phyloP scores from a whole-genome alignment of 176 grass and related monocot species.

The Musa acuminata region DNA sequence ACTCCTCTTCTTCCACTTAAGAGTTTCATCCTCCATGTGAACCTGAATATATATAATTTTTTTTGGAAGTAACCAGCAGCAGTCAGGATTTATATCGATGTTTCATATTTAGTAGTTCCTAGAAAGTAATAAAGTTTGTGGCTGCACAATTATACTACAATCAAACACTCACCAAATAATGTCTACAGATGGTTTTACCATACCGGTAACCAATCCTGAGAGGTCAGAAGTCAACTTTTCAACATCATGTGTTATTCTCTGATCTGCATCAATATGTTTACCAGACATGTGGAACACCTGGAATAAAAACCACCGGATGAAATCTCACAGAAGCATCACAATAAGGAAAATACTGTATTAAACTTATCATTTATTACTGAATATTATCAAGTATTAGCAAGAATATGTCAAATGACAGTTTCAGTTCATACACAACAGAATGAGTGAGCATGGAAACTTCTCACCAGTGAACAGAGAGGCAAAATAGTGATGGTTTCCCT shows the following conservation, averaged over 20 bases:
- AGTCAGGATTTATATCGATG: not conserved
- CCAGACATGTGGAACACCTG: conserved; percentile 90
- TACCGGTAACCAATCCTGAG: conserved; percentile 90
- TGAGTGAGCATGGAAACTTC: not conserved
- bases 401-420: too few species aligned
- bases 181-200: conserved; percentile 93
- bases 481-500: not conserved
- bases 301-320: conserved; percentile 25
- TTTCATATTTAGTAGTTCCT: conserved; percentile 1
- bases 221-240: conserved; percentile 95
- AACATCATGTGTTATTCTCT: conserved; percentile 82
- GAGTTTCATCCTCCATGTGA: conserved; percentile 99
- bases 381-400: too few species aligned
- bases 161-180: conserved; percentile 78
- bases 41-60: conserved; percentile 45
- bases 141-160: not conserved
- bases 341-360: not conserved
- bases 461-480: not conserved
- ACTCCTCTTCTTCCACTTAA: conserved; percentile 91
- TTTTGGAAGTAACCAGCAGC: not conserved
- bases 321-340: not conserved
- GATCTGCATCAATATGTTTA: conserved; percentile 87
- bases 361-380: too few species aligned
- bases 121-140: conserved; percentile 15
- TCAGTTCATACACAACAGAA: not conserved